Percentiles rank a stretch among this genome's conserved stretches.
phyloP scores from a whole-genome alignment of 179 eudicot genomes.

The Silene coronaria region DNA sequence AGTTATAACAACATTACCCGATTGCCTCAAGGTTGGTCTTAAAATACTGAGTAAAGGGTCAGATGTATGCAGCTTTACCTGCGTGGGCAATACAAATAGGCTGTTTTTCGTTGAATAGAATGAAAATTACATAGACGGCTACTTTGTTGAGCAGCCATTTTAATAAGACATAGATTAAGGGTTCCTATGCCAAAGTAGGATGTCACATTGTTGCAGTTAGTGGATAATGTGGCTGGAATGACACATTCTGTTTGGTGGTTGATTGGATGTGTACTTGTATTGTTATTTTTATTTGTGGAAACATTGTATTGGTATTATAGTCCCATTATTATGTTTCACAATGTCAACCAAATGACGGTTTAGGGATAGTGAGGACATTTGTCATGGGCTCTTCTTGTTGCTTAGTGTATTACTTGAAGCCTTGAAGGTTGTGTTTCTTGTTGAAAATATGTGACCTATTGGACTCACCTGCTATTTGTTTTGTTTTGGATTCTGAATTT shows the following conservation, averaged over 20 bases:
- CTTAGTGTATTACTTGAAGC: neutral
- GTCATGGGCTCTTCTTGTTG: neutral
- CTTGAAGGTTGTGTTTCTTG: neutral
- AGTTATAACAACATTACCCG: too few relatives aligned
- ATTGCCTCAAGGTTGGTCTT: too few relatives aligned
- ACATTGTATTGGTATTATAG: neutral
- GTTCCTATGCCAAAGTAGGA: too few relatives aligned
- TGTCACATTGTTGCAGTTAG: neutral
- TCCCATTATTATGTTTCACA: neutral
- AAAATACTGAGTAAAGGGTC: too few relatives aligned
- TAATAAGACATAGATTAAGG: neutral
- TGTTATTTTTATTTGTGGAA: neutral
- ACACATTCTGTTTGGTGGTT: neutral
- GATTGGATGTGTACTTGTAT: neutral
- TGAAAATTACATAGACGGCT: neutral
- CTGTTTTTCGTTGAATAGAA: neutral
- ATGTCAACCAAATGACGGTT: neutral
- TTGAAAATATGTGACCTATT: neutral
- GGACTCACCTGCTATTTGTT: constrained; percentile 2
- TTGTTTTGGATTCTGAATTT: neutral
- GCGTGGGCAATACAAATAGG: too few relatives aligned
- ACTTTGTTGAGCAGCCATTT: too few relatives aligned
- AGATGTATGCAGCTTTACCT: too few relatives aligned
- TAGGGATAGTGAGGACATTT: neutral
- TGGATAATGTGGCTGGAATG: neutral